These are phyloP conservation scores for Pyrenula aspistea DNA, from an alignment of 495 filamentous ascomycete genomes.

Conservation along the genomic window DNA sequence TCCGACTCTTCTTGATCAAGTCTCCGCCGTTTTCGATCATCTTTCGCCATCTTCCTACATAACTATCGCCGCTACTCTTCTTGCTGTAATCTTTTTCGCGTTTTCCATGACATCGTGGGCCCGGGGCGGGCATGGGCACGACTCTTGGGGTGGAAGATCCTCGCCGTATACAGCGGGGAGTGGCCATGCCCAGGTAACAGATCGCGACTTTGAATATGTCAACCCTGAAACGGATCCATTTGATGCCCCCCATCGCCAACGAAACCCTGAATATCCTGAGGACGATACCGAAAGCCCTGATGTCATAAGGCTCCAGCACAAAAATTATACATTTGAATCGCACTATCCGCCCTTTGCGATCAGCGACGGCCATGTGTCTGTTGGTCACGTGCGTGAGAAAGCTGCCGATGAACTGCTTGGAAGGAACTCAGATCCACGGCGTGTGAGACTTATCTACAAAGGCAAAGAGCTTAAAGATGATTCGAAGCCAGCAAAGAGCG, in stretches of 20 bases:
- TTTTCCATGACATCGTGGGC: neutral
- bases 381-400: conserved; percentile 52
- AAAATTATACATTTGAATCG: conserved; percentile 56
- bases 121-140: neutral
- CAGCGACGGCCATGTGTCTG: conserved; percentile 58
- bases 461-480: conserved; percentile 64
- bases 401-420: conserved; percentile 48
- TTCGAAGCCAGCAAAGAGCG: conserved; percentile 49
- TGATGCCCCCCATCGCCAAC: neutral
- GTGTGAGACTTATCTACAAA: conserved; percentile 71
- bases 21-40: neutral
- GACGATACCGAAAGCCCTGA: conserved; percentile 50
- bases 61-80: neutral
- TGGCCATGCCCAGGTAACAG: neutral
- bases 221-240: neutral
- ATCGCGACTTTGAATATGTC: neutral
- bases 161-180: neutral
- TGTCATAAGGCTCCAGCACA: conserved; percentile 62
- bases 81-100: neutral
- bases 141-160: neutral
- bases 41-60: neutral
- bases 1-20: neutral
- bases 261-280: neutral
- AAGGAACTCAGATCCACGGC: conserved; percentile 38
- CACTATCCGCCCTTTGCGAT: conserved; percentile 77